Evolutionary conservation across 2,329 filamentous ascomycete genomes (phyloP), one percentile per base, ranked within the genome.

Genomic region (Xylaria sp.): DNA sequence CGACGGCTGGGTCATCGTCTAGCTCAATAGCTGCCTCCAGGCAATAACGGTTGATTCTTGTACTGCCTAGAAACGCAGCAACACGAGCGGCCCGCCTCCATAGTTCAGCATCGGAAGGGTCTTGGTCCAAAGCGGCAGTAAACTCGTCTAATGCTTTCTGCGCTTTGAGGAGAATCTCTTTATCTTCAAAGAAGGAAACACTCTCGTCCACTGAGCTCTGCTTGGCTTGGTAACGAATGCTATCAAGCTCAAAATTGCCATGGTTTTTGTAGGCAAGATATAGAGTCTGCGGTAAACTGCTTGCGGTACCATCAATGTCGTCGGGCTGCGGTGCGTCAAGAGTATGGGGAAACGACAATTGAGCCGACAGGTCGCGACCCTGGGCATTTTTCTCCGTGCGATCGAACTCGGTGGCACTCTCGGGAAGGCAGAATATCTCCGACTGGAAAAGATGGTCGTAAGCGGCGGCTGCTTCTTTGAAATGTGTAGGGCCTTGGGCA

Each of bases 201-300:
- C 65, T 65, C 13, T 71, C 66, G 13, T 71, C 65, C 13, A 63
- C 60, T 4, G 66, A 62, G 8, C 68, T 61, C 2, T 66, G 63
- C 35, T 76, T 76, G 9, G 77, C 72, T 52, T 76, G 80, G 73
- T 83, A 76, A 67, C 80, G 86, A 66, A 88, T 83, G 59, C 76
- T 78, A 71, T 99, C 93, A n/a, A 99, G 79, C 59, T 88, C 79
- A 70, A 96, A 97, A 70, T 97, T 91, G 48, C 92, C 94, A 75
- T 93, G 87, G 68, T 97, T 99, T 74, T 97, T 99, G 79, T 95
- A 91, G 1, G 93, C 90, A 6, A 99, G 82, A 69, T 96, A 97
- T 18, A 97, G 81, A 9, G 95, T 92, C 70, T 97, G 92, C 0
- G 91, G 88, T 8, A 97, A 78, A 53, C 88, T 93, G 70, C 89